Evolutionary conservation across 192 early-diverging fungal genomes (phyloP), one percentile per base, ranked within the genome.

Genomic region (Oehlia diaphana): DNA sequence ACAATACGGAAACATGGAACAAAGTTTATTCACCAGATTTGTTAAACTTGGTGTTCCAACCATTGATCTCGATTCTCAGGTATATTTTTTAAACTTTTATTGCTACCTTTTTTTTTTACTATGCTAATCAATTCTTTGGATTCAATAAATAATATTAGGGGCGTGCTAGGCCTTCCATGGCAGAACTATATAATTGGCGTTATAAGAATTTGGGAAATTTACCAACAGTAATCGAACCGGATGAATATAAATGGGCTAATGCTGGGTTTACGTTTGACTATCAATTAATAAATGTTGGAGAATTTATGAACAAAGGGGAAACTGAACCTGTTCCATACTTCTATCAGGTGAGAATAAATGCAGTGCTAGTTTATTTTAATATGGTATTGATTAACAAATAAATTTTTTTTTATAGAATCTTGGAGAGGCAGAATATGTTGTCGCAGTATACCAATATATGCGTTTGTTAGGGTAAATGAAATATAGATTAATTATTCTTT

Each of bases 371-470:
- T 42, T 61, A 39, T 68, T 61, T 50, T 31, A 21, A 33, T 66
- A 16, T n/a, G n/a, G 19, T 42, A 16, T 65, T 33, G 2, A 13
- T n/a, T 64, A 16, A 23, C 39, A 16, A 12, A 49, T 14, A 12
- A 33, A 26, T 4, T 3, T 71, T 62, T 35, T 2, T 76, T 28
- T 14, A 31, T 42, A 99, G 87, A 99, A 99, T 83, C 86, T 98
- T 74, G 97, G 95, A 35, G 98, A 99, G 80, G 98, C 98, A 68
- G 98, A 99, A 85, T 98, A 95, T 83, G 87, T 96, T 12, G 97
- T 99, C 23, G 96, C 96, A 5, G 88, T 93, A 21, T 99, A 92
- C 88, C 95, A 96, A 83, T 99, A 97, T 87, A 97, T 99, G 97
- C 88, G 96, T 50, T 83, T 98, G 42, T 72, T 96, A 66, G 98